phyloP scores from a whole-genome alignment of 1,139 yeast genomes.

The Saccharomyces hybrid region DNA sequence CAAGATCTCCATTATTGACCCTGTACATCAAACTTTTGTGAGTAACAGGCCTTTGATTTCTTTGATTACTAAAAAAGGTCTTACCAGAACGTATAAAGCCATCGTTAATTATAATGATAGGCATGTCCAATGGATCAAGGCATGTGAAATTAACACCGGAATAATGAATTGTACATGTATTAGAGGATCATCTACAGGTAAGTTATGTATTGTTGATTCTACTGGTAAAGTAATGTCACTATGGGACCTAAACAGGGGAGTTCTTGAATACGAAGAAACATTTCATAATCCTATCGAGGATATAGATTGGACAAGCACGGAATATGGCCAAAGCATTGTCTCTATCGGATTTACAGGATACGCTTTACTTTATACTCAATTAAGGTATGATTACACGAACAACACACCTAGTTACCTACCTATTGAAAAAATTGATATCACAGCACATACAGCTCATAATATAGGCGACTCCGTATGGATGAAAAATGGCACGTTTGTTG shows the following conservation, averaged over 20 bases:
- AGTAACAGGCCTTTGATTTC: constrained; percentile 45
- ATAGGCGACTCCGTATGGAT: constrained; percentile 91
- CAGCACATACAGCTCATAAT: constrained; percentile 62
- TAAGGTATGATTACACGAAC: constrained; percentile 84
- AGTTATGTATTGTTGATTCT: constrained; percentile 62
- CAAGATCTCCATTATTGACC: constrained; percentile 56
- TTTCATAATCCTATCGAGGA: constrained; percentile 34
- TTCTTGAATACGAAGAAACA: constrained; percentile 53
- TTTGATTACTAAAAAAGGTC: constrained; percentile 49
- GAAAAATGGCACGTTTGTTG: constrained; percentile 65
- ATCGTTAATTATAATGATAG: constrained; percentile 23
- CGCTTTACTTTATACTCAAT: constrained; percentile 69
- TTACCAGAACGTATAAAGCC: constrained; percentile 46
- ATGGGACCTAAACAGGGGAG: constrained; percentile 68
- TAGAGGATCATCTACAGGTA: constrained; percentile 68
- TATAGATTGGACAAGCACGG: constrained; percentile 68
- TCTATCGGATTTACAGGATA: constrained; percentile 67
- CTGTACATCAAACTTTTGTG: constrained; percentile 46
- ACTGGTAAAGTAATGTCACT: constrained; percentile 47
- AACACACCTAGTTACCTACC: constrained; percentile 70
- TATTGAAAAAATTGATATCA: constrained; percentile 64
- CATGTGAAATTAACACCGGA: constrained; percentile 47
- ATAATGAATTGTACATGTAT: constrained; percentile 46
- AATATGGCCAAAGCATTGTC: constrained; percentile 60
- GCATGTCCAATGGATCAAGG: constrained; percentile 45